phyloP scores from a whole-genome alignment of 176 grass and related monocot species.

The Aechmea fasciata region DNA sequence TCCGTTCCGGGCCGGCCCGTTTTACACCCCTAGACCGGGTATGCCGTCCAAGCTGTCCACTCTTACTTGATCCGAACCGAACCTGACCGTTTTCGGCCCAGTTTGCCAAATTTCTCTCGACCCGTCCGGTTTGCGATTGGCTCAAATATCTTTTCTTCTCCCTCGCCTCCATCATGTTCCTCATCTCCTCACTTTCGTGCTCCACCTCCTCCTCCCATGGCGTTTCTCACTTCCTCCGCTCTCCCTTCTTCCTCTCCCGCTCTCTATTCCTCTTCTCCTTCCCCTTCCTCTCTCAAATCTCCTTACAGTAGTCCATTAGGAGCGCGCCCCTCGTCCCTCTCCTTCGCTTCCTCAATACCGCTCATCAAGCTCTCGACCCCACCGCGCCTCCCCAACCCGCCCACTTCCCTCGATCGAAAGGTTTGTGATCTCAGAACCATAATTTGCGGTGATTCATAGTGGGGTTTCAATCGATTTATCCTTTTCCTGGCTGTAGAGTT shows the following conservation, averaged over 20 bases:
- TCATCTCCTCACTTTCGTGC: background rate
- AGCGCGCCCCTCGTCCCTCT: constrained; percentile 20
- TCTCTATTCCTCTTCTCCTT: background rate
- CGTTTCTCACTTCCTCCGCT: constrained; percentile 20
- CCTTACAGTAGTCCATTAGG: constrained; percentile 5
- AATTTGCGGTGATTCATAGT: background rate
- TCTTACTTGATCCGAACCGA: too few relatives aligned
- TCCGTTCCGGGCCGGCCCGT: too few relatives aligned
- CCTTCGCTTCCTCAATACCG: constrained; percentile 47
- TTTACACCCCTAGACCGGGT: too few relatives aligned
- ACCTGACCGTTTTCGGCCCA: too few relatives aligned
- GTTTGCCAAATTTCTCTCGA: too few relatives aligned
- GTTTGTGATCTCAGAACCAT: background rate
- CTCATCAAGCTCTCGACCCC: constrained; percentile 12
- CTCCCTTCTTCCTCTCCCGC: background rate
- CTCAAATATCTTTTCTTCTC: too few relatives aligned
- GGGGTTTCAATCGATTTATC: background rate
- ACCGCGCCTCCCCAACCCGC: constrained; percentile 12
- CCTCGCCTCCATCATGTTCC: background rate
- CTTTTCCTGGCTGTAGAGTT: background rate
- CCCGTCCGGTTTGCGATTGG: too few relatives aligned
- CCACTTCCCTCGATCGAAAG: constrained; percentile 12
- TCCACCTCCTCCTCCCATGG: constrained; percentile 20
- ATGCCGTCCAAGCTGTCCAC: too few relatives aligned
- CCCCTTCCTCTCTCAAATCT: background rate